phyloP scores from a whole-genome alignment of 2,329 filamentous ascomycete species.

The Paradendryphiella salina region DNA sequence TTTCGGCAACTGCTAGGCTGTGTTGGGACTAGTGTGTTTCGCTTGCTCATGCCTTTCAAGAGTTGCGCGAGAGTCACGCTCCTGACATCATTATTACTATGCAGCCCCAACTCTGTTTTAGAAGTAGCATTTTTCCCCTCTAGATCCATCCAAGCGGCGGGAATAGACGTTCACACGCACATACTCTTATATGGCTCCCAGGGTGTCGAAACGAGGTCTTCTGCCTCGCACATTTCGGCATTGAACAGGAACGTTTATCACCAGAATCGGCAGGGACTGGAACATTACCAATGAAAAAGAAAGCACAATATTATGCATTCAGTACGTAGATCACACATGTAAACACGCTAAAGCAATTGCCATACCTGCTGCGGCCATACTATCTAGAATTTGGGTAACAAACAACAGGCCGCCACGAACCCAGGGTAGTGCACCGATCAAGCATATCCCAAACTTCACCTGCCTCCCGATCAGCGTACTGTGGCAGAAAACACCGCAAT shows the following conservation, averaged over 20 bases:
- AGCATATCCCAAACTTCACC: constrained; percentile 41
- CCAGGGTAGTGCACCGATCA: constrained; percentile 21
- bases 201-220: no score
- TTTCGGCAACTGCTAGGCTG: constrained; percentile 19
- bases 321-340: not conserved
- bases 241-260: not conserved
- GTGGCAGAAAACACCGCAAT: not conserved
- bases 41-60: constrained; percentile 1
- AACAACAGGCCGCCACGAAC: constrained; percentile 23
- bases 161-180: no score
- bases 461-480: not conserved
- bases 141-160: no score
- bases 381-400: constrained; percentile 28
- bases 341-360: not conserved
- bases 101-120: not conserved
- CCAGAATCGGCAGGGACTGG: not conserved
- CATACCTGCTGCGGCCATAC: constrained; percentile 33
- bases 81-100: not conserved
- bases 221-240: no score
- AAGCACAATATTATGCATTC: not conserved
- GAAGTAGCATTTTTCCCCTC: no score
- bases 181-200: no score
- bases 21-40: constrained; percentile 8
- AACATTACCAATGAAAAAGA: not conserved
- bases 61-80: not conserved